A percentile compares a stretch with the other conserved stretches of the same genome.
Conservation (phyloP, 164 flowering plant genomes). For the Sextonia rubra region DNA sequence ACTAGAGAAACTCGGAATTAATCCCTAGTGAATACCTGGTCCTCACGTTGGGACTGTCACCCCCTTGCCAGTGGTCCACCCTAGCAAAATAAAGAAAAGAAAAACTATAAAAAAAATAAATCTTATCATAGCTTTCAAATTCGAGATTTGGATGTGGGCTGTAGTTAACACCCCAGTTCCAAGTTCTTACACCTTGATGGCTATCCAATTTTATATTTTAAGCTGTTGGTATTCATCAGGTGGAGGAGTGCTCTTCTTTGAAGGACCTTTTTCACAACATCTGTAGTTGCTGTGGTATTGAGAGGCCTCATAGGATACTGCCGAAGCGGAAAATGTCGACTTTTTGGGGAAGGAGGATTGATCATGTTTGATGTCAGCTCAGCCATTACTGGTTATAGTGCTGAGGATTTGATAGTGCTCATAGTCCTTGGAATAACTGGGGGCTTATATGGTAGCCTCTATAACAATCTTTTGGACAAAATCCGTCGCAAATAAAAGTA, state of each 20-base stretch:
- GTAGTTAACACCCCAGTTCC: neutral
- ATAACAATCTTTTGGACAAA: conserved; percentile 77
- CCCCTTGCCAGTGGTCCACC: too few relatives aligned
- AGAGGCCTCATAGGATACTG: conserved; percentile 65
- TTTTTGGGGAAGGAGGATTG: conserved; percentile 89
- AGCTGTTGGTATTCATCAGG: conserved; percentile 33
- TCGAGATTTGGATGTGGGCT: too few relatives aligned
- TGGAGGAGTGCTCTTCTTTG: conserved; percentile 98
- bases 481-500: conserved; percentile 74
- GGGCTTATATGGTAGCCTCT: conserved; percentile 82
- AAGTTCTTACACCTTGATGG: neutral
- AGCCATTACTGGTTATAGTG: conserved; percentile 32
- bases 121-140: too few relatives aligned
- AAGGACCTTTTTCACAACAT: conserved; percentile 94
- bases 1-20: too few relatives aligned
- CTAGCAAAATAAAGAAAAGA: too few relatives aligned
- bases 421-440: conserved; percentile 68
- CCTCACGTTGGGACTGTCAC: too few relatives aligned
- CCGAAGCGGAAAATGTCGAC: conserved; percentile 68
- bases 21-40: too few relatives aligned
- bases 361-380: conserved; percentile 86
- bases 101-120: too few relatives aligned
- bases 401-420: conserved; percentile 59
- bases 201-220: neutral
- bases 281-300: conserved; percentile 77